A percentile compares a stretch with the other conserved stretches of the same genome.
Evolutionary conservation across 305 asterid genomes (phyloP).

Genomic region (Solanum hybrid): DNA sequence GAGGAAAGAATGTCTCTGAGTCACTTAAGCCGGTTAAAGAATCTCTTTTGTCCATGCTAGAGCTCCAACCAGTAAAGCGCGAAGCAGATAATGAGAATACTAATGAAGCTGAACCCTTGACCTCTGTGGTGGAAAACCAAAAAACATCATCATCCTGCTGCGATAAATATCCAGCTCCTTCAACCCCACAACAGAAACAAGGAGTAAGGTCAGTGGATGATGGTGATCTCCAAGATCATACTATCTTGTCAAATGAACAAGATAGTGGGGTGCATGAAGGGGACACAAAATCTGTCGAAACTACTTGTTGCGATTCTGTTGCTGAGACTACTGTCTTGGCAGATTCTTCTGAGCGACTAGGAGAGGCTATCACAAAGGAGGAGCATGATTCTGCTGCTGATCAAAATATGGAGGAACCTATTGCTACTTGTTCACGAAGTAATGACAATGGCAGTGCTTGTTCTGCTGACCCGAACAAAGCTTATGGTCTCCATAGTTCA

Average conservation of each 20-base stretch:
- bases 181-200: conserved; percentile 40
- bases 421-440: conserved; percentile 1
- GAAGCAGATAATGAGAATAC: conserved; percentile 7
- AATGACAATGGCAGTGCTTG: conserved; percentile 6
- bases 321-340: conserved; percentile 15
- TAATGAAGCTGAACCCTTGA: conserved; percentile 7
- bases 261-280: conserved; percentile 28
- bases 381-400: conserved; percentile 22
- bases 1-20: conserved; percentile 23
- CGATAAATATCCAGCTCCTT: conserved; percentile 42
- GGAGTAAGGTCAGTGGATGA: conserved; percentile 27
- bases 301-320: conserved; percentile 23
- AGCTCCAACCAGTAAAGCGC: conserved; percentile 10
- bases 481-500: conserved; percentile 12
- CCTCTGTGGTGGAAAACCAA: conserved; percentile 6
- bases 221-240: conserved; percentile 29
- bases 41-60: conserved; percentile 25
- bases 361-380: conserved; percentile 8
- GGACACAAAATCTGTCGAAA: conserved; percentile 43
- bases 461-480: conserved; percentile 10
- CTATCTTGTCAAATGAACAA: conserved; percentile 22
- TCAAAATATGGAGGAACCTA: neutral
- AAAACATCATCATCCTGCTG: conserved; percentile 1
- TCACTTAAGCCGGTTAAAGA: conserved; percentile 31
- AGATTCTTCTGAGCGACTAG: neutral